These are phyloP conservation scores for Ophiostoma sp. DNA, from an alignment of 2,329 filamentous ascomycete genomes.

Conservation along the genomic window DNA sequence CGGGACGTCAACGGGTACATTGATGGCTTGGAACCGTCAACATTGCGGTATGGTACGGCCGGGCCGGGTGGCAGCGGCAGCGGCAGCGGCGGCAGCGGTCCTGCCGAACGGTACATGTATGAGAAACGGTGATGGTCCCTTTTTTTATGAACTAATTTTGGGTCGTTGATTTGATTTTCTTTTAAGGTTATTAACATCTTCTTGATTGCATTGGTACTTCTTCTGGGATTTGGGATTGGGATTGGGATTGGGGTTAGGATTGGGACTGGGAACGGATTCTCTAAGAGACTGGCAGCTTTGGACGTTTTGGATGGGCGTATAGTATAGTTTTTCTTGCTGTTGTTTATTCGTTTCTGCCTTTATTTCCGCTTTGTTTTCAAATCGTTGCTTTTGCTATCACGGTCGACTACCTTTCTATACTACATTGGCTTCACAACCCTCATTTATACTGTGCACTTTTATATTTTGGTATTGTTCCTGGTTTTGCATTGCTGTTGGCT, in stretches of 20 bases:
- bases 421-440: not conserved
- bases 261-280: not conserved
- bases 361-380: not conserved
- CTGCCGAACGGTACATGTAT: not conserved
- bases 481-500: not conserved
- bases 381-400: not conserved
- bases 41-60: conserved; percentile 31
- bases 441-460: not conserved
- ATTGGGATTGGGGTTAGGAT: not conserved
- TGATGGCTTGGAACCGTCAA: conserved; percentile 40
- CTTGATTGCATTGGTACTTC: not conserved
- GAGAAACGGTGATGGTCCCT: not conserved
- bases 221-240: not conserved
- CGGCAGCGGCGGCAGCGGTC: not conserved
- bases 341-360: not conserved
- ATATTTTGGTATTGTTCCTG: not conserved
- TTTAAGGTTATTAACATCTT: not conserved
- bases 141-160: not conserved
- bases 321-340: not conserved
- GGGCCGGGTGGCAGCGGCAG: not conserved
- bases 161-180: not conserved
- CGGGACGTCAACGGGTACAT: conserved; percentile 45
- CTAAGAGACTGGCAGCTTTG: not conserved
- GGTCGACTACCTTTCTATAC: not conserved
- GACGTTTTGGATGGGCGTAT: not conserved